These are phyloP conservation scores for Kwoniella dejecticola DNA, from an alignment of 768 basidiomycete species.

Conservation along the genomic window DNA sequence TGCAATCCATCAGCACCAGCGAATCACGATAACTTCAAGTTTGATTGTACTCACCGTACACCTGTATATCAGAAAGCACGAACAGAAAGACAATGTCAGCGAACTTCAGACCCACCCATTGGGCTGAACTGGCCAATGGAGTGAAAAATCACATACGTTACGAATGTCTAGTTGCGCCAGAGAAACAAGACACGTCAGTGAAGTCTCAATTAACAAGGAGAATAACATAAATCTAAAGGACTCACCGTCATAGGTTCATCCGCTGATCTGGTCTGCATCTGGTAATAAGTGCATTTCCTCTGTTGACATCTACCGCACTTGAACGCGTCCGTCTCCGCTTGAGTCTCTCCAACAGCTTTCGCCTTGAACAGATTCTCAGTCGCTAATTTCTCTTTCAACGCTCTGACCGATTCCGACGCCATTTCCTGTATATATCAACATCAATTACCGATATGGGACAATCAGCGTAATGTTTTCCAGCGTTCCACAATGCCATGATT, in stretches of 20 bases:
- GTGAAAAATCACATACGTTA: not conserved
- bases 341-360: slow-evolving; percentile 74
- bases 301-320: slow-evolving; percentile 94
- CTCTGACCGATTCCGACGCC: slow-evolving; percentile 89
- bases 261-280: slow-evolving; percentile 94
- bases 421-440: slow-evolving; percentile 67
- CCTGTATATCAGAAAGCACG: slow-evolving; percentile 3
- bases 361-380: slow-evolving; percentile 88
- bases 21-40: not conserved
- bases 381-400: slow-evolving; percentile 76
- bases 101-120: no score
- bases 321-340: slow-evolving; percentile 88
- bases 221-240: no score
- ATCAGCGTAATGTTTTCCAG: not conserved
- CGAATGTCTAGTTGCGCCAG: not conserved
- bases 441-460: no score
- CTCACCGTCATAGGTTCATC: slow-evolving; percentile 98
- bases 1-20: not conserved
- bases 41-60: slow-evolving; percentile 36
- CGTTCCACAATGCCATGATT: no score
- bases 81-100: no score
- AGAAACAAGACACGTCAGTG: slow-evolving; percentile 69
- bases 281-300: slow-evolving; percentile 75
- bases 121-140: not conserved
- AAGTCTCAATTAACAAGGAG: slow-evolving; percentile 68